Evolutionary conservation across 2,329 filamentous ascomycete species (phyloP), one percentile per base, ranked within the genome.

Genomic region (Xylariales sp.): DNA sequence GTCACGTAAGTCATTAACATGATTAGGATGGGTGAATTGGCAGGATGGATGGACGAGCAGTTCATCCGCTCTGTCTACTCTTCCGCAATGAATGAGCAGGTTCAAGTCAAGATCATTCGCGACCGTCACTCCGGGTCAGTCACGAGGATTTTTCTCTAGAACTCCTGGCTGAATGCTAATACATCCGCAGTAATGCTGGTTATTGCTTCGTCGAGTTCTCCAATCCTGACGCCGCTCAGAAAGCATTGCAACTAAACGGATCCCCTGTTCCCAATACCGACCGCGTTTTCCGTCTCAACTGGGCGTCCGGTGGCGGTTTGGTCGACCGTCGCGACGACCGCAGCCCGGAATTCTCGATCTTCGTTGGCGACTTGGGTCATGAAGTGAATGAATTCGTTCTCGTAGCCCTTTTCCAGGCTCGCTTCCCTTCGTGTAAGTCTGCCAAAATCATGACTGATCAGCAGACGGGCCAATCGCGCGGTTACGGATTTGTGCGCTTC

Each of bases 391-490:
- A 98, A 71, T 97, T 95, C 59, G 91, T 97, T 44, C 76, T 98
- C 46, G 91, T 97, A 40, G 95, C 90, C 19, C 83, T 98, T 38
- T 98, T 98, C 79, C 91, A 97, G 71, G 85, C 83, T 60, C 88
- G 91, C 47, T 98, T 95, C 75, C 86, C 86, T 1, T 95, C 89
- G 7, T 97, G 91, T 86, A 97, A 97, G 75, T 95, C 89, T 27
- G 93, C 93, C 59, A 98, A 98, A 78, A 98, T 98, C 69, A 98
- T 98, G 93, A 95, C 91, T 46, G 93, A 98, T 60, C 91, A 93
- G 47, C 93, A 97, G 69, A 95, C 86, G 50, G 93, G 93, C 55
- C 91, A 97, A 79, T 96, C 90, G 50, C 89, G 93, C 49, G 93
- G 93, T 43, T 98, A 98, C 59, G 93, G 93, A 34, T 98, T 98